Evolutionary conservation across 495 filamentous ascomycete genomes (phyloP).

Genomic region (Lasiosphaeriaceae sp.): DNA sequence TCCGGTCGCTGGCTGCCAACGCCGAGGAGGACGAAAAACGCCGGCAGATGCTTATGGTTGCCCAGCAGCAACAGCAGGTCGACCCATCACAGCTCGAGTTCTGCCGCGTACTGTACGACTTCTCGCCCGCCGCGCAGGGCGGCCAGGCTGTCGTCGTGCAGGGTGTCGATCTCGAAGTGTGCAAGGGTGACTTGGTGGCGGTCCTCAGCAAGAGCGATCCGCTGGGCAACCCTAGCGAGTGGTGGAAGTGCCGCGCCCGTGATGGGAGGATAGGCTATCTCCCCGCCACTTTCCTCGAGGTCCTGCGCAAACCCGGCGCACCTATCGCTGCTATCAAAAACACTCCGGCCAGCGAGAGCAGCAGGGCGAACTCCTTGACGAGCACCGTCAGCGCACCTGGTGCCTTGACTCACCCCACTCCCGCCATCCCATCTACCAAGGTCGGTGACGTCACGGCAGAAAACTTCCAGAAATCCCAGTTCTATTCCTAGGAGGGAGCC

Average conservation of each 20-base stretch:
- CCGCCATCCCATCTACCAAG: conserved; percentile 58
- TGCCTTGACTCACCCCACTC: conserved; percentile 36
- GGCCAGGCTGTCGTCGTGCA: conserved; percentile 50
- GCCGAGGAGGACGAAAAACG: conserved; percentile 74
- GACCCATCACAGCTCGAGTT: conserved; percentile 91
- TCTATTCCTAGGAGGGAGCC: conserved; percentile 57
- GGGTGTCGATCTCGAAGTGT: conserved; percentile 84
- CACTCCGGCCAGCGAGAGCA: conserved; percentile 47
- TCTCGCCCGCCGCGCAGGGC: conserved; percentile 64
- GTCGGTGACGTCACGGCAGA: conserved; percentile 68
- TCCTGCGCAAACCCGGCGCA: conserved; percentile 57
- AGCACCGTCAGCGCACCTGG: conserved; percentile 36
- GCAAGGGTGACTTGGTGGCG: conserved; percentile 93
- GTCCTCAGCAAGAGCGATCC: conserved; percentile 92
- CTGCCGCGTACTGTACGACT: conserved; percentile 91
- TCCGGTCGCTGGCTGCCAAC: conserved; percentile 74
- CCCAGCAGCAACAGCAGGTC: conserved; percentile 44
- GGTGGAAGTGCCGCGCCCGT: conserved; percentile 95
- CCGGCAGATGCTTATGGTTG: conserved; percentile 47
- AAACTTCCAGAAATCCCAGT: conserved; percentile 87
- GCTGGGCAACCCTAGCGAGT: conserved; percentile 85
- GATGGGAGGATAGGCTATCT: conserved; percentile 90
- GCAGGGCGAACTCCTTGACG: conserved; percentile 45
- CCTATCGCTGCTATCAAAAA: conserved; percentile 53
- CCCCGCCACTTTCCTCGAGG: conserved; percentile 83